Base-by-base conservation (phyloP, 495 filamentous ascomycete species). In the Poronia punctata region DNA sequence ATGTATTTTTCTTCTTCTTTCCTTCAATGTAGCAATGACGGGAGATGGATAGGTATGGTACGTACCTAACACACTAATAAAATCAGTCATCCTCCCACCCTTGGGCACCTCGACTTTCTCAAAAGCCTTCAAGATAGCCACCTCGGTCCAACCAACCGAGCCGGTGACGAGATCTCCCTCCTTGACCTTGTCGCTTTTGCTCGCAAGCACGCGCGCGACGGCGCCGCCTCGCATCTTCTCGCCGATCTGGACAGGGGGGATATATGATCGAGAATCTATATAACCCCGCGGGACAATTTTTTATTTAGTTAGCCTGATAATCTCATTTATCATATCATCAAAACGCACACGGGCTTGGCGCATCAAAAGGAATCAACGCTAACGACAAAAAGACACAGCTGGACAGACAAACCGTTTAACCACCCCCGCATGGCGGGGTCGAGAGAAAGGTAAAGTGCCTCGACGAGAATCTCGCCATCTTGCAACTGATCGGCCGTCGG, bases 361-460 rank as follows among this genome's bases (percentile, higher is more conserved):
- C n/a, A 36, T 32, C 32, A 35, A 30, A 2, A 16, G 27, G 30
- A 11, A 24, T 39, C 7, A 29, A n/a, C n/a, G n/a, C n/a, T n/a
- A n/a, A n/a, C n/a, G 8, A 3, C 10, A n/a, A 21, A 26, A 21
- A 14, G 16, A 22, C 3, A 22, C 5, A 24, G n/a, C 12, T 25
- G n/a, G 12, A 23, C n/a, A 3, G 9, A 45, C 50, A 27, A 21
- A 68, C 64, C 67, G 21, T 62, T 53, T 0, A 92, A 70, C 85
- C 83, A 88, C 46, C 78, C 76, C 43, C 85, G 72, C 78, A 88
- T 86, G n/a, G 83, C 82, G 0, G 84, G 84, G 61, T 90, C 84
- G 48, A 85, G 76, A n/a, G 79, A 83, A 48, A 87, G 64, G 60
- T 83, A 86, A 33, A 82, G 68, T 1, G 63, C 63, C 48, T 84